Conservation (phyloP, 768 basidiomycete species). For the Lactifluus volemus region DNA sequence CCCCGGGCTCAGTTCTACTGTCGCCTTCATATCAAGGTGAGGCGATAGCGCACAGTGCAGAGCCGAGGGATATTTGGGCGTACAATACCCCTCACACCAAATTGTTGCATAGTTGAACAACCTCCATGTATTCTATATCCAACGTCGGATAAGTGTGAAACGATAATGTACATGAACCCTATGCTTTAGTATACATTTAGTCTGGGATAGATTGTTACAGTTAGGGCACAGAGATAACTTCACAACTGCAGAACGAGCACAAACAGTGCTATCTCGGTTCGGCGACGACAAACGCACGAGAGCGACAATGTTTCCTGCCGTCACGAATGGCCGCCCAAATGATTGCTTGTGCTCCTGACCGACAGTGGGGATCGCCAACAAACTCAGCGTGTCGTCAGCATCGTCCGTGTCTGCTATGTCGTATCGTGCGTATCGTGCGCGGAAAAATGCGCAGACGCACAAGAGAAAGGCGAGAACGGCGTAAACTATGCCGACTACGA, state of each 20-base stretch:
- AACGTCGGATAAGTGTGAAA: too few relatives aligned
- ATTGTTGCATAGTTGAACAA: too few relatives aligned
- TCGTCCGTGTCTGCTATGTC: conserved; percentile 57
- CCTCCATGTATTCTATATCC: too few relatives aligned
- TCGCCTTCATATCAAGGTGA: too few relatives aligned
- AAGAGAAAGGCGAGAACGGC: conserved; percentile 53
- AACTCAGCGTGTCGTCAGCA: conserved; percentile 14
- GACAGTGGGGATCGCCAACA: conserved; percentile 40
- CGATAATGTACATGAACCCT: too few relatives aligned
- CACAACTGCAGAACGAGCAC: conserved; percentile 41
- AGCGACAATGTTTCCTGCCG: conserved; percentile 70
- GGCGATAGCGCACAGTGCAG: neutral
- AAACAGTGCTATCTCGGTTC: conserved; percentile 57
- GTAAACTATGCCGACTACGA: conserved; percentile 51
- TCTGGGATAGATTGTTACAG: too few relatives aligned
- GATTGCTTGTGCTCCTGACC: conserved; percentile 54
- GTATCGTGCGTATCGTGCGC: conserved; percentile 58
- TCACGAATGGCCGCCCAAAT: conserved; percentile 71
- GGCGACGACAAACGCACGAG: conserved; percentile 52
- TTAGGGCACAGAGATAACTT: neutral
- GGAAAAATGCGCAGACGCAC: conserved; percentile 47
- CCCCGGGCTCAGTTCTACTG: too few relatives aligned
- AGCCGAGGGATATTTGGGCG: too few relatives aligned
- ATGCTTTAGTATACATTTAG: too few relatives aligned
- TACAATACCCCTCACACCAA: too few relatives aligned